phyloP scores from a whole-genome alignment of 2,329 filamentous ascomycete genomes.

The Graphiopsis chlorocephala region DNA sequence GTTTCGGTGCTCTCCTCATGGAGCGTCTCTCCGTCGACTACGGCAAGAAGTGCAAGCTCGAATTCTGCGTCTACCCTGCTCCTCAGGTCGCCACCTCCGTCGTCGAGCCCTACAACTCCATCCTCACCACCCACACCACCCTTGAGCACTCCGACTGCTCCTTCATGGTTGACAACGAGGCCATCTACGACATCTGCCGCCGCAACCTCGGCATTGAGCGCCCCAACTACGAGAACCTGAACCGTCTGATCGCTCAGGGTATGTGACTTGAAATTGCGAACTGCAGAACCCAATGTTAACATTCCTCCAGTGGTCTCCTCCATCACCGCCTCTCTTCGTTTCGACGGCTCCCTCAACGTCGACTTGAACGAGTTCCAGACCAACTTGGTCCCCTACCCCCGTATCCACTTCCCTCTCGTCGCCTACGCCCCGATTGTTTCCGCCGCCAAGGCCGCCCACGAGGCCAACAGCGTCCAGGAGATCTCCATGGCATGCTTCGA shows the following conservation, averaged over 20 bases:
- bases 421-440: constrained; percentile 94
- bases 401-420: constrained; percentile 98
- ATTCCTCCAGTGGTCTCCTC: constrained; percentile 77
- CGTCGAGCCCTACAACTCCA: constrained; percentile 99
- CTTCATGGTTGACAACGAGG: constrained; percentile 99
- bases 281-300: constrained; percentile 5
- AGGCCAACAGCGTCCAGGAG: constrained; percentile 96
- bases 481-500: constrained; percentile 99
- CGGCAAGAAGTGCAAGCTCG: constrained; percentile 99
- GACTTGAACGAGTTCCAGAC: constrained; percentile 99
- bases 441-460: constrained; percentile 91
- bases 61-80: constrained; percentile 98
- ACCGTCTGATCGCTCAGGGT: constrained; percentile 90
- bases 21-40: constrained; percentile 98
- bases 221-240: constrained; percentile 97
- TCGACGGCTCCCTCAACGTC: constrained; percentile 98
- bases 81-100: constrained; percentile 96
- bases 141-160: constrained; percentile 99
- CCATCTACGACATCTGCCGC: constrained; percentile 99
- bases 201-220: constrained; percentile 96
- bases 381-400: constrained; percentile 97
- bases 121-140: constrained; percentile 97
- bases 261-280: constrained; percentile 50
- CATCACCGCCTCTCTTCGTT: constrained; percentile 96
- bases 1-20: constrained; percentile 97